Base-by-base conservation (phyloP, 2,329 filamentous ascomycete genomes). In the Dactylellina cionopaga region DNA sequence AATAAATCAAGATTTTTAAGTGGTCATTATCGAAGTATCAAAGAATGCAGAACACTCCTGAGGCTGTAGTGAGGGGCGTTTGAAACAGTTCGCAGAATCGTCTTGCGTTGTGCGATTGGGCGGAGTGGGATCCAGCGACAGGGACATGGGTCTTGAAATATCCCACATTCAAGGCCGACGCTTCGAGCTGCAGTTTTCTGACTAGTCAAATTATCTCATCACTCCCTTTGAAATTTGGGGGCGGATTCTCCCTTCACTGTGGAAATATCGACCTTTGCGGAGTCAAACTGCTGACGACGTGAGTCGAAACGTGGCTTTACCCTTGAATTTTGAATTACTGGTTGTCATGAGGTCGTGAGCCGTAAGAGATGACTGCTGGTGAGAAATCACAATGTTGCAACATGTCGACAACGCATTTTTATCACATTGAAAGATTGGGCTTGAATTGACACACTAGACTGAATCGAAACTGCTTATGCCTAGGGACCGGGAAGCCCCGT, bases 161-260 rank as follows among this genome's bases (percentile, higher is more conserved):
- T 15, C 39, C 31, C 29, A 37, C 31, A 51, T 52, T 43, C 22
- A 46, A 60, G 44, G 25, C 63, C 63, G 54, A 68, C 65, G 65
- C 65, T 62, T 70, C 37, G 65, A 70, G 24, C 49, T 70, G 65
- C 56, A 43, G 56, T 70, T 70, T 70, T 62, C 39, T 58, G 65
- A 52, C 52, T 70, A 70, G 65, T 37, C 29, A 62, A 35, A 37
- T 29, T 51, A 47, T 49, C 5, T 49, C 39, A 35, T 46, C 39
- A 41, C 25, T 15, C 15, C 22, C 33, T 17, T 10, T 5, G 25
- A 49, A 51, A 4, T 22, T 52, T 35, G 25, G 49, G 31, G 49
- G 49, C 29, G n/a, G n/a, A n/a, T n/a, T n/a, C n/a, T n/a, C n/a
- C n/a, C n/a, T n/a, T 52, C 49, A 37, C 25, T 9, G 49, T 52